Base-by-base conservation (phyloP, 371 early-diverging fungal genomes). In the Coemansia sp. region DNA sequence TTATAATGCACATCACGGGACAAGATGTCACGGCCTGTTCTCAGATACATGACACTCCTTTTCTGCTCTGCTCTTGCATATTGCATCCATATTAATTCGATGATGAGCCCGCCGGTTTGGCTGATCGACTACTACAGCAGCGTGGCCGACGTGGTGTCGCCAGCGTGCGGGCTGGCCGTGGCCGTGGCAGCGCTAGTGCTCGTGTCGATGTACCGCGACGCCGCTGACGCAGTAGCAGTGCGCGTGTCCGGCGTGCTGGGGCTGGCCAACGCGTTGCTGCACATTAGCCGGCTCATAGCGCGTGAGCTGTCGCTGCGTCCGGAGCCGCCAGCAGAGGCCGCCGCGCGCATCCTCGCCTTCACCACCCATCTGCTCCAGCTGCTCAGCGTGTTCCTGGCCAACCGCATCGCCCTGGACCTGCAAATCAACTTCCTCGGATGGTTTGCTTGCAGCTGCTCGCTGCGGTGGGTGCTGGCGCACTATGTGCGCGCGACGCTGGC, bases 91-190 rank as follows among this genome's bases (percentile, higher is more conserved):
- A 26, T 26, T 26, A 26, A 26, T 26, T 26, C 26, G 26, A 26
- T 26, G 26, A 55, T 55, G 55, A 41, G 31, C 32, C 32, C 97
- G 26, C 58, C 51, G 8, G 16, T 11, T 38, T 71, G 72, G 72
- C 63, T 71, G 20, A 58, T 55, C 10, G 60, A 68, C 56, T 71
- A 71, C 59, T 71, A 71, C 38, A 43, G 67, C 51, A 66, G 58
- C 59, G 45, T 68, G 10, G 57, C 63, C 41, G 72, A 71, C 34
- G 72, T 71, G 42, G 54, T 71, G n/a, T 58, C 69, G 53, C 72
- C 72, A 1, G 68, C 72, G 6, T 71, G 72, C 51, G 72, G 72
- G 9, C 58, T 71, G 16, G 53, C 72, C 10, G 69, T 68, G 5
- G 72, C 72, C 5, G 63, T 71, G 6, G 67, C 72, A 4, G 63